These are phyloP conservation scores for Acanthamoeba royreba DNA, from an alignment of 208 protist genomes.

Conservation along the genomic window DNA sequence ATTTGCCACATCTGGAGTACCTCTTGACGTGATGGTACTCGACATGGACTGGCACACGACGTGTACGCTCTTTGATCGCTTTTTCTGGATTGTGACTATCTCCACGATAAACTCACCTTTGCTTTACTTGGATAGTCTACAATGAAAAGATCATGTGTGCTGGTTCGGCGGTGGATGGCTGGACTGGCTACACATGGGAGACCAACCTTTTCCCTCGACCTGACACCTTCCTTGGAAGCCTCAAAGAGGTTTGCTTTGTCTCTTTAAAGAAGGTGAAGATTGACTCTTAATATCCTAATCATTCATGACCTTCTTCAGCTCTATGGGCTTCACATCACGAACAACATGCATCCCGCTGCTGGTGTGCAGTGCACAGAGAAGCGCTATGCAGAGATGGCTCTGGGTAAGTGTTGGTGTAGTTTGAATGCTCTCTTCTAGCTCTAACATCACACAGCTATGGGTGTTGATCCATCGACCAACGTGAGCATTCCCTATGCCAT, in stretches of 20 bases:
- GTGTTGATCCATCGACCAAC: not conserved
- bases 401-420: not conserved
- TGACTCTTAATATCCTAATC: too few relatives aligned
- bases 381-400: not conserved
- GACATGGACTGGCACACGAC: slow-evolving; percentile 35
- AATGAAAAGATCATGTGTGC: not conserved
- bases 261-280: too few relatives aligned
- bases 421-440: not conserved
- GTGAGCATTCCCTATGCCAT: not conserved
- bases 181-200: not conserved
- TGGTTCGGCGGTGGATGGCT: not conserved
- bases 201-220: not conserved
- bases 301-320: not conserved
- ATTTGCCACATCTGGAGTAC: not conserved
- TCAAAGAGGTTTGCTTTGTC: not conserved
- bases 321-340: not conserved
- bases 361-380: slow-evolving; percentile 22
- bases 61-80: not conserved
- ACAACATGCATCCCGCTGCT: not conserved
- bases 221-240: not conserved
- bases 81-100: too few relatives aligned
- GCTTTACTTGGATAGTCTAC: too few relatives aligned
- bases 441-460: too few relatives aligned
- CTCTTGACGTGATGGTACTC: not conserved
- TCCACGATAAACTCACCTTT: too few relatives aligned